Conservation (phyloP, 306 rosid species). For the Lupinus albus region DNA sequence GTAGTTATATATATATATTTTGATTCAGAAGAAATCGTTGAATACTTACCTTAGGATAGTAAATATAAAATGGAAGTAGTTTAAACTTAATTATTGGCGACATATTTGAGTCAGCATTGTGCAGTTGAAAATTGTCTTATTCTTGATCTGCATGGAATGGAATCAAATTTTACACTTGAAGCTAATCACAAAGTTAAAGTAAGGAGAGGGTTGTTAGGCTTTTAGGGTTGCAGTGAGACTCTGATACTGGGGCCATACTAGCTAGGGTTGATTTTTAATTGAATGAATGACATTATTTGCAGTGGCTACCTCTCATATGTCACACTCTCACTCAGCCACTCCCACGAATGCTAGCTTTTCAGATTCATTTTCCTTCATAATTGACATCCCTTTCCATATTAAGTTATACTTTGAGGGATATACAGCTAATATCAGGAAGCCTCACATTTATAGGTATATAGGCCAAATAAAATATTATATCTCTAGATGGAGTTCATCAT, state of each 20-base stretch:
- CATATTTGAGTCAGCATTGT: conserved; percentile 38
- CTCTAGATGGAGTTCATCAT: too few species aligned
- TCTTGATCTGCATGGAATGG: conserved; percentile 40
- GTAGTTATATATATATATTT: too few species aligned
- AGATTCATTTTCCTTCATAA: conserved; percentile 35
- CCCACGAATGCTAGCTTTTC: conserved; percentile 11
- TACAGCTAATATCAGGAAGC: neutral
- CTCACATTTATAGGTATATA: conserved; percentile 4
- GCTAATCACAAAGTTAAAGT: conserved; percentile 35
- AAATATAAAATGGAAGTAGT: conserved; percentile 30
- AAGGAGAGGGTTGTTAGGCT: conserved; percentile 48
- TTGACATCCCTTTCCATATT: conserved; percentile 14
- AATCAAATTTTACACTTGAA: conserved; percentile 39
- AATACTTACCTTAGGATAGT: neutral
- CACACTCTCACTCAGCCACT: conserved; percentile 28
- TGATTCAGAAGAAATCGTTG: conserved; percentile 24
- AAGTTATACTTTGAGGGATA: conserved; percentile 18
- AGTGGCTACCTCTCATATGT: conserved; percentile 28
- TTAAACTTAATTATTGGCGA: conserved; percentile 45
- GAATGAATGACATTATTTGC: conserved; percentile 42
- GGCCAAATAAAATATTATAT: neutral
- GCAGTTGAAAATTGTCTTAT: conserved; percentile 43
- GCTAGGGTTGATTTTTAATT: conserved; percentile 40
- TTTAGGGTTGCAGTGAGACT: conserved; percentile 40
- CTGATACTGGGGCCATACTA: conserved; percentile 43